phyloP scores from a whole-genome alignment of 345 rosid genomes.

The Acer yangbiense region DNA sequence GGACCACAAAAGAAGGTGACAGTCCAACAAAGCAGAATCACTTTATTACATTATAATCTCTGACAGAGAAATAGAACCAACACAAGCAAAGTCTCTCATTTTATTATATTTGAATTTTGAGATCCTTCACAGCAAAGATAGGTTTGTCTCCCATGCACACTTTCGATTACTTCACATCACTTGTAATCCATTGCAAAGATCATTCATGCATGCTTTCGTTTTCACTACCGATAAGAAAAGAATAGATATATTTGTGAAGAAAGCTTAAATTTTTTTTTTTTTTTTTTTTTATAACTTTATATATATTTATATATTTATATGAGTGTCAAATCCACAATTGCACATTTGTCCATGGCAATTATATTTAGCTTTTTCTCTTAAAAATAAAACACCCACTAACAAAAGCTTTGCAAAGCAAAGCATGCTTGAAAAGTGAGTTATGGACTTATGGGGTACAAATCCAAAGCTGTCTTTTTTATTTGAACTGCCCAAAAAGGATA shows the following conservation, averaged over 20 bases:
- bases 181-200: conserved; percentile 15
- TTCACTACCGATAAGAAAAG: too few relatives aligned
- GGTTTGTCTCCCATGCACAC: conserved; percentile 24
- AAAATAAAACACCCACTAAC: background rate
- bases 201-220: background rate
- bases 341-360: background rate
- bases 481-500: conserved; percentile 4
- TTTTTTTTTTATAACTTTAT: too few relatives aligned
- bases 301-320: too few relatives aligned
- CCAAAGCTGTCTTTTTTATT: background rate
- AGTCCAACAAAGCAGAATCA: conserved; percentile 22
- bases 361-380: too few relatives aligned
- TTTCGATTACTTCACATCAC: background rate
- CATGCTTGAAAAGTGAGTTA: background rate
- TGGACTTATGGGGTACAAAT: background rate
- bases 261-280: too few relatives aligned
- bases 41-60: conserved; percentile 11
- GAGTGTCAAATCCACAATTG: background rate
- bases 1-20: conserved; percentile 27
- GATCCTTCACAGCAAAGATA: conserved; percentile 24
- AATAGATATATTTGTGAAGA: background rate
- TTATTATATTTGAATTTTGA: background rate
- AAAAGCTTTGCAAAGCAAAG: conserved; percentile 8
- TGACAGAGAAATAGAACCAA: conserved; percentile 8
- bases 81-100: conserved; percentile 30